Evolutionary conservation across 2,329 filamentous ascomycete species (phyloP).

Genomic region (Emergomyces africanus): DNA sequence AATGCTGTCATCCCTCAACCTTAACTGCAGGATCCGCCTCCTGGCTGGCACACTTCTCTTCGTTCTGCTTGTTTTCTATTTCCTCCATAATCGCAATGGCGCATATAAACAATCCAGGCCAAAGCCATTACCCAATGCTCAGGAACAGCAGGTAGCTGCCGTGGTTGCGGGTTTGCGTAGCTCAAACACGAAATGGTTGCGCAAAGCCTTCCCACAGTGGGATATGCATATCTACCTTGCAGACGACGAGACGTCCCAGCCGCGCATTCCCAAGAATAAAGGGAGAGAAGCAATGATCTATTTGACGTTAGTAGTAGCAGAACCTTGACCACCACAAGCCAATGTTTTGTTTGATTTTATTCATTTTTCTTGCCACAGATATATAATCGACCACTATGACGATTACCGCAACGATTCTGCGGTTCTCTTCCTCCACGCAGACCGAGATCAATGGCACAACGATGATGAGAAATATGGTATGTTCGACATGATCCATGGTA

Average conservation of each 20-base stretch:
- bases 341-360: not conserved
- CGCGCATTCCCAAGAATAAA: constrained; percentile 28
- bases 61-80: not conserved
- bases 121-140: not conserved
- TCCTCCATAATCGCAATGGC: not conserved
- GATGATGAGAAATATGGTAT: constrained; percentile 3
- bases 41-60: not conserved
- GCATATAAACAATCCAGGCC: not conserved
- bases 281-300: constrained; percentile 43
- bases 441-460: constrained; percentile 16
- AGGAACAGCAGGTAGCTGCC: not conserved
- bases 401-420: constrained; percentile 25
- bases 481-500: not conserved
- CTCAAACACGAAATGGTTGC: constrained; percentile 1
- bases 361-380: constrained; percentile 8
- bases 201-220: not conserved
- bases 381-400: constrained; percentile 40
- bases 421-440: constrained; percentile 34
- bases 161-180: not conserved
- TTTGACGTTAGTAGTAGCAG: constrained; percentile 19
- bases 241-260: constrained; percentile 17
- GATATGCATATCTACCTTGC: constrained; percentile 27
- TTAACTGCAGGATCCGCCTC: not conserved
- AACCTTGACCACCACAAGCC: not conserved
- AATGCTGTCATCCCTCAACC: not conserved